Base-by-base conservation (phyloP, 306 rosid species). In the Sindora glabra region DNA sequence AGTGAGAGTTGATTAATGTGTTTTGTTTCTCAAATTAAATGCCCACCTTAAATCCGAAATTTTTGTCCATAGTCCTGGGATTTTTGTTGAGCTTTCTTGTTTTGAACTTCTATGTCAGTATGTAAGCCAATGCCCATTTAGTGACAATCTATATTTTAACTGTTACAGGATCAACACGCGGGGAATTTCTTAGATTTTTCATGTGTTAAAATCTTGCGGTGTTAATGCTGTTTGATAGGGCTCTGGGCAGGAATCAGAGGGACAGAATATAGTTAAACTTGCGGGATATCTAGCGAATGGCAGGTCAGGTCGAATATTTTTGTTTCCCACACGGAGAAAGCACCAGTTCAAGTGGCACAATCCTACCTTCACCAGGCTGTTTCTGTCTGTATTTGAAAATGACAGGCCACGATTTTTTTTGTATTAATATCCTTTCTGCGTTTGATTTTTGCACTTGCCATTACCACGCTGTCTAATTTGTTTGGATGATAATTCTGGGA, bases 111-210 rank as follows among this genome's bases (percentile, higher is more conserved):
- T 30, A 42, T 15, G 41, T 62, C 47, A 52, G 36, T 52, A 40
- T 36, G 41, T 21, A 18, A 24, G 8, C 29, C 68, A 22, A 6
- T 72, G 59, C 68, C 48, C 33, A 22, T 62, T 41, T 22, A 55
- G 50, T 62, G 38, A 19, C 55, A 67, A 67, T 68, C 14, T 22
- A 27, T 29, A 19, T 34, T 64, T 36, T 45, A 0, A 12, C 61
- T 44, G 52, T 24, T 72, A 13, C 53, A 63, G 68, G 64, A 63
- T 62, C 56, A 64, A 38, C 65, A 25, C n/a, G n/a, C n/a, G 19
- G 50, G 49, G 37, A 56, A 19, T 19, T 36, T 17, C 15, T 52
- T 21, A 60, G 33, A 26, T 40, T 22, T 59, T 18, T 54, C 9
- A 21, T 34, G 64, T 48, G 39, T 12, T 41, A 13, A 54, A 13